Evolutionary conservation across 2,329 filamentous ascomycete genomes (phyloP).

Genomic region (Trichophyton simii): DNA sequence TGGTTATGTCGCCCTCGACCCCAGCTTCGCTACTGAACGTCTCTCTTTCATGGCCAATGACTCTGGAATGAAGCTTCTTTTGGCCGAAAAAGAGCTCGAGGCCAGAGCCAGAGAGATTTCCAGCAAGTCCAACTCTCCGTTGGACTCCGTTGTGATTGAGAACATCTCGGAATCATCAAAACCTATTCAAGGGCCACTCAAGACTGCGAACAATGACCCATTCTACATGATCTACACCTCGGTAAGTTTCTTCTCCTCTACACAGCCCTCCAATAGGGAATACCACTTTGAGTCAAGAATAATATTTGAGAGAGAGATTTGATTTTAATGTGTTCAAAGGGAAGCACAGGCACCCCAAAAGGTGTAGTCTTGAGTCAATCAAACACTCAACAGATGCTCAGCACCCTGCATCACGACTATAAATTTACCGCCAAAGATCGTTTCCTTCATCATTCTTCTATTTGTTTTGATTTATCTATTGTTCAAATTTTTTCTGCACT

Average conservation of each 20-base stretch:
- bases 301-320: background rate
- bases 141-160: background rate
- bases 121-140: background rate
- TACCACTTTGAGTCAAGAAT: background rate
- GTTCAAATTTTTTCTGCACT: constrained; percentile 16
- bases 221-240: constrained; percentile 18
- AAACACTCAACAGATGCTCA: constrained; percentile 15
- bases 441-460: constrained; percentile 13
- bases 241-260: constrained; percentile 10
- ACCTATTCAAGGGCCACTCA: constrained; percentile 1
- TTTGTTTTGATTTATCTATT: constrained; percentile 13
- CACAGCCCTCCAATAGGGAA: background rate
- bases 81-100: constrained; percentile 9
- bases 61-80: constrained; percentile 11
- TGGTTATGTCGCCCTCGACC: constrained; percentile 15
- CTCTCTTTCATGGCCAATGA: constrained; percentile 15
- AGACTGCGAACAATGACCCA: constrained; percentile 10
- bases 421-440: constrained; percentile 10
- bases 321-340: constrained; percentile 9
- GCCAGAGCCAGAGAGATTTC: constrained; percentile 9
- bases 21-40: constrained; percentile 16
- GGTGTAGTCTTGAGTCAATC: constrained; percentile 25
- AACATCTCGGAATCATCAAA: background rate
- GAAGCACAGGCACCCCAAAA: constrained; percentile 26
- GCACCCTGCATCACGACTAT: constrained; percentile 11